These are phyloP conservation scores for Dalbergia oliveri DNA, from an alignment of 306 rosid species.

Conservation along the genomic window DNA sequence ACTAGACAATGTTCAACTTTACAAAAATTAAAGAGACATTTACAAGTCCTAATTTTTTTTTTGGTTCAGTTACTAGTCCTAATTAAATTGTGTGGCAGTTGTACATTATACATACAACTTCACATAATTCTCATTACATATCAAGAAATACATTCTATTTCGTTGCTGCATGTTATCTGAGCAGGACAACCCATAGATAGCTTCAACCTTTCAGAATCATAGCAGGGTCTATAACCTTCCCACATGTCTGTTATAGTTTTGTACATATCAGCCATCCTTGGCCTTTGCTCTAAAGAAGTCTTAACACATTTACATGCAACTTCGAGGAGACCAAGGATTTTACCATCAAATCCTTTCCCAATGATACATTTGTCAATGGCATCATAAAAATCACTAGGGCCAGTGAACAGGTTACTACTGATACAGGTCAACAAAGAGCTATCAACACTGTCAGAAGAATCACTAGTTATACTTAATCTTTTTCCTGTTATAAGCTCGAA, in stretches of 20 bases:
- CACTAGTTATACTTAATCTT: constrained; percentile 2
- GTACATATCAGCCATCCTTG: constrained; percentile 47
- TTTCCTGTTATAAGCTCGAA: constrained; percentile 55
- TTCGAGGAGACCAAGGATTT: constrained; percentile 36
- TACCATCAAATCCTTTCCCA: constrained; percentile 47
- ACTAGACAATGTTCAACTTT: neutral
- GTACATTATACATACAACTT: neutral
- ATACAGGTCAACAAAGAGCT: constrained; percentile 26
- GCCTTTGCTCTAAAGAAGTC: constrained; percentile 36
- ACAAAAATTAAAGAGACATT: neutral
- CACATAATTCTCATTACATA: neutral
- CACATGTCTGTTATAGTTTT: constrained; percentile 28
- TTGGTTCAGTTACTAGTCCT: neutral
- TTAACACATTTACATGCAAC: constrained; percentile 51
- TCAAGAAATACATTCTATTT: constrained; percentile 31
- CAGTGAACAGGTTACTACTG: constrained; percentile 22
- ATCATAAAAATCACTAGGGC: constrained; percentile 7
- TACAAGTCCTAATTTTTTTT: too few relatives aligned
- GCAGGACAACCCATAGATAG: constrained; percentile 3
- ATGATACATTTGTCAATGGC: constrained; percentile 31
- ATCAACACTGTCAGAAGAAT: constrained; percentile 31
- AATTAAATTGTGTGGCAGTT: neutral
- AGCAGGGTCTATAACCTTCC: constrained; percentile 30
- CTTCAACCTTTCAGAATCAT: constrained; percentile 21
- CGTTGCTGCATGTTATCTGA: neutral